phyloP scores from a whole-genome alignment of 1,139 yeast species.

The Wickerhamomyces sp. region DNA sequence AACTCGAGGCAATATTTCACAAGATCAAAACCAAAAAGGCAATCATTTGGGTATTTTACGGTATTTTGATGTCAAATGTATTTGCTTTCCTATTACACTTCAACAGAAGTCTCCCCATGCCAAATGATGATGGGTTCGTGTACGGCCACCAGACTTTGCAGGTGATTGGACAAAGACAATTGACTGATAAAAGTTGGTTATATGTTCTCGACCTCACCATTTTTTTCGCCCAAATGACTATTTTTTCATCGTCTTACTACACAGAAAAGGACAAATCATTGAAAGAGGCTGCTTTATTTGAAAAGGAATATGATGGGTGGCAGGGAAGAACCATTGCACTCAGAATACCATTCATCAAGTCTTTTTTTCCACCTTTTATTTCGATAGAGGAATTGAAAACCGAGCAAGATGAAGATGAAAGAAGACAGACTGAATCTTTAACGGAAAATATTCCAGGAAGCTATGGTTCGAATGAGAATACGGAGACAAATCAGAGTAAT shows the following conservation, averaged over 20 bases:
- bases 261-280: conserved; percentile 3
- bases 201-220: conserved; percentile 11
- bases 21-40: conserved; percentile 8
- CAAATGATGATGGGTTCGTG: conserved; percentile 18
- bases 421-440: conserved; percentile 3
- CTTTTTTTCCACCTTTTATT: conserved; percentile 12
- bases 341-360: conserved; percentile 10
- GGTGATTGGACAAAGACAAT: conserved; percentile 18
- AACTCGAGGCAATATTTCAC: conserved; percentile 8
- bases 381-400: conserved; percentile 10
- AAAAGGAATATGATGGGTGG: conserved; percentile 14
- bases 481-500: not conserved
- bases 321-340: conserved; percentile 11
- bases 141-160: conserved; percentile 23
- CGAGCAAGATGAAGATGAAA: conserved; percentile 8
- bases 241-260: conserved; percentile 12
- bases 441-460: conserved; percentile 1
- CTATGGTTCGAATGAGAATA: not conserved
- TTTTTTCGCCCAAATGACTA: conserved; percentile 14
- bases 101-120: conserved; percentile 14
- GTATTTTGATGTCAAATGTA: conserved; percentile 6
- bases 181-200: conserved; percentile 13
- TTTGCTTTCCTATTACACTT: conserved; percentile 10
- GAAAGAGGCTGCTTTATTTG: conserved; percentile 2
- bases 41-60: conserved; percentile 5